Evolutionary conservation across 1,284 basidiomycete species (phyloP).

Genomic region (Entoloma clypeatum): DNA sequence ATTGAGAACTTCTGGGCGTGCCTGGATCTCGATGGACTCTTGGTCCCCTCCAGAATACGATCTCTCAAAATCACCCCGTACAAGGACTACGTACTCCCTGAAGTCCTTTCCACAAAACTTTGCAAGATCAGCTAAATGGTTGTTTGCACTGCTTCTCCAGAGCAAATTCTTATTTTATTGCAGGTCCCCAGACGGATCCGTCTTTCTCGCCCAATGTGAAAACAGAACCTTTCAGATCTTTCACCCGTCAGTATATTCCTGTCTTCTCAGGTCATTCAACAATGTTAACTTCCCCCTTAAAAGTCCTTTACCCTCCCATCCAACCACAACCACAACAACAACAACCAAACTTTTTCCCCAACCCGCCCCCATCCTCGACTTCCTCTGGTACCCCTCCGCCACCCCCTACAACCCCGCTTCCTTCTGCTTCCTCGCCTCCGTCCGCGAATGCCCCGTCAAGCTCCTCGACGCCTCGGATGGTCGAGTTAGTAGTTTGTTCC

Average conservation of each 20-base stretch:
- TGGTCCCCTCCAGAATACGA: constrained; percentile 24
- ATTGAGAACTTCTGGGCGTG: neutral
- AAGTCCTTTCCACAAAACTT: constrained; percentile 37
- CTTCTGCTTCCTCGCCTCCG: constrained; percentile 79
- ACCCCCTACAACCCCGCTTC: constrained; percentile 51
- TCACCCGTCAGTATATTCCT: constrained; percentile 31
- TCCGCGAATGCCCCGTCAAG: constrained; percentile 79
- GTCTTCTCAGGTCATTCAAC: neutral
- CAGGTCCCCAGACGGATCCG: constrained; percentile 67
- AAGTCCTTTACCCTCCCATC: neutral
- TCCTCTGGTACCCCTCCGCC: constrained; percentile 80
- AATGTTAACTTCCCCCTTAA: neutral
- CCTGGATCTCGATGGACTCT: constrained; percentile 2
- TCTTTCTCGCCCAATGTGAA: constrained; percentile 58
- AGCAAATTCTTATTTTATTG: constrained; percentile 8
- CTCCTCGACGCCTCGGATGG: constrained; percentile 77
- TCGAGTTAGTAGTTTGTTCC: constrained; percentile 45
- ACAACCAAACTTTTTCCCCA: constrained; percentile 39
- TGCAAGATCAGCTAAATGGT: constrained; percentile 50
- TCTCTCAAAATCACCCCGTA: constrained; percentile 16
- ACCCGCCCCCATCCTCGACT: constrained; percentile 70
- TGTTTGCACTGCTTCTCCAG: constrained; percentile 3
- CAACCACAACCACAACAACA: neutral
- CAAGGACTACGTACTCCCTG: constrained; percentile 11
- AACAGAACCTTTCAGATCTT: constrained; percentile 52